These are phyloP conservation scores for Staphylotrichum tortipilum DNA, from an alignment of 495 filamentous ascomycete species.

Conservation along the genomic window DNA sequence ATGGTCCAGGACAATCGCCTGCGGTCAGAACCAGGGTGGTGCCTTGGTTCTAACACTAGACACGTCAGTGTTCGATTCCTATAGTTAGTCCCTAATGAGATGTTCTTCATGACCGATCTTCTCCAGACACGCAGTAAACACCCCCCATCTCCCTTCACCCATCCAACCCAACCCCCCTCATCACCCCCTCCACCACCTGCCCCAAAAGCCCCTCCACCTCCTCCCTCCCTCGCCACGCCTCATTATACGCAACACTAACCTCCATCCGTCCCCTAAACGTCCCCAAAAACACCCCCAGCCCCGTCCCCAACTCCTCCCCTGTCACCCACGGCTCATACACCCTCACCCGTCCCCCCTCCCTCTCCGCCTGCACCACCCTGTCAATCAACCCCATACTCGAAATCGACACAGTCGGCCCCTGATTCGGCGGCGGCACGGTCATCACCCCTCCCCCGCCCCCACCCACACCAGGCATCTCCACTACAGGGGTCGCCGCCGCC, in stretches of 20 bases:
- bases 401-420: constrained; percentile 28
- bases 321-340: constrained; percentile 34
- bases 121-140: too few species aligned
- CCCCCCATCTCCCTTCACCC: too few species aligned
- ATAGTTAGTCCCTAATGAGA: too few species aligned
- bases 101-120: too few species aligned
- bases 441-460: background rate
- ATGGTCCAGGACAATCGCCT: too few species aligned
- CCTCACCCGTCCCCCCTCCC: constrained; percentile 18
- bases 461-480: background rate
- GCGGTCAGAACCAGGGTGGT: too few species aligned
- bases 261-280: constrained; percentile 27
- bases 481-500: constrained; percentile 17
- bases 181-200: constrained; percentile 9
- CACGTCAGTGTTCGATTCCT: too few species aligned
- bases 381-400: constrained; percentile 34
- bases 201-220: constrained; percentile 24
- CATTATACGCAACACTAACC: constrained; percentile 34
- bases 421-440: constrained; percentile 23
- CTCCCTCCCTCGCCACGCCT: constrained; percentile 26
- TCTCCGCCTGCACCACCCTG: constrained; percentile 12
- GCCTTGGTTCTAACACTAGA: too few species aligned
- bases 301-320: constrained; percentile 32
- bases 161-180: constrained; percentile 6
- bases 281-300: constrained; percentile 31